phyloP scores from a whole-genome alignment of 805 yeast species.

The Cyberlindnera petersonii region DNA sequence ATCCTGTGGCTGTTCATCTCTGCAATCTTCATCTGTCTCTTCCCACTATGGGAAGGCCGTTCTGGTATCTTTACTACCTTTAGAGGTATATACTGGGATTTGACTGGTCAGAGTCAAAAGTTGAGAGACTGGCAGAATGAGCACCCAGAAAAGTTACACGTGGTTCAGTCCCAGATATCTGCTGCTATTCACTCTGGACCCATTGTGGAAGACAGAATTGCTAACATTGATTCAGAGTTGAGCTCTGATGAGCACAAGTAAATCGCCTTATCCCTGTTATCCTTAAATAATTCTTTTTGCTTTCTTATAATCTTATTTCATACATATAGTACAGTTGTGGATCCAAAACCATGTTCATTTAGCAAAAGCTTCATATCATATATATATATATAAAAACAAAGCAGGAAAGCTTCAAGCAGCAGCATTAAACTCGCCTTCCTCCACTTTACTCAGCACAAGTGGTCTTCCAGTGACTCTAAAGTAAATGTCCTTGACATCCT shows the following conservation, averaged over 20 bases:
- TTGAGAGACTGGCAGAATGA: conserved; percentile 69
- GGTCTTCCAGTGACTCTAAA: conserved; percentile 91
- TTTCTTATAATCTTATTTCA: too few species aligned
- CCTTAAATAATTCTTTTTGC: too few species aligned
- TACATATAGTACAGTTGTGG: too few species aligned
- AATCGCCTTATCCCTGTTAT: too few species aligned
- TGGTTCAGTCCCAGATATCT: conserved; percentile 61
- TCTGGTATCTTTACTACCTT: conserved; percentile 56
- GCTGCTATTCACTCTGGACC: conserved; percentile 30
- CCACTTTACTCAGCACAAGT: conserved; percentile 40
- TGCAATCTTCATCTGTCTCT: conserved; percentile 57
- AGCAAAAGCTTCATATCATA: too few species aligned
- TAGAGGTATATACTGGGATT: conserved; percentile 85
- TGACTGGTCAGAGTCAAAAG: conserved; percentile 70
- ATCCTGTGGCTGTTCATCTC: conserved; percentile 78
- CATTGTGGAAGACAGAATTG: conserved; percentile 15
- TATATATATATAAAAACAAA: neutral
- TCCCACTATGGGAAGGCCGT: conserved; percentile 75
- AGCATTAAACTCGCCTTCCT: conserved; percentile 28
- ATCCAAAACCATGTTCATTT: too few species aligned
- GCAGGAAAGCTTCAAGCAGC: conserved; percentile 14
- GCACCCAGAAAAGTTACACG: conserved; percentile 74
- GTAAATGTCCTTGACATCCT: conserved; percentile 92
- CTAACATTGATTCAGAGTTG: conserved; percentile 24
- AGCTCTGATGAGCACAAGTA: conserved; percentile 17